phyloP scores from a whole-genome alignment of 1,139 yeast species.

The Arxiozyma bovina region DNA sequence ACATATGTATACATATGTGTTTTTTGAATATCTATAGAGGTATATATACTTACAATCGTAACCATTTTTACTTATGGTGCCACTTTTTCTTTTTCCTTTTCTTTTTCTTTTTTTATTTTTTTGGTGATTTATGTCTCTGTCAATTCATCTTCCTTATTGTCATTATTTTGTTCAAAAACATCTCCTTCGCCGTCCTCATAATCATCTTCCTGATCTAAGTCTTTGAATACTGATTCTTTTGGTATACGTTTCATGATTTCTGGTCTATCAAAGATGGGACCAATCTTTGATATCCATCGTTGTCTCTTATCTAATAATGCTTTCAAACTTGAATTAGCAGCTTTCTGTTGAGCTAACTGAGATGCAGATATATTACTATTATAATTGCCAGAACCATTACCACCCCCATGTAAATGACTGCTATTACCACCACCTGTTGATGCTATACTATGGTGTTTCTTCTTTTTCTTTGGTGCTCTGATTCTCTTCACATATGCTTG shows the following conservation, averaged over 20 bases:
- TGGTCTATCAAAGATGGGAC: conserved; percentile 65
- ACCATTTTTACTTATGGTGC: background rate
- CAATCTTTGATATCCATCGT: conserved; percentile 86
- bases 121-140: conserved; percentile 6
- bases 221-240: conserved; percentile 49
- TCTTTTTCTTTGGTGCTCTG: conserved; percentile 73
- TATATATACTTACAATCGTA: too few species aligned
- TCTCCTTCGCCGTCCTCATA: conserved; percentile 30
- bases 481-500: conserved; percentile 83
- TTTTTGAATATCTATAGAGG: too few species aligned
- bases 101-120: too few species aligned
- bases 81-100: too few species aligned
- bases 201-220: conserved; percentile 43
- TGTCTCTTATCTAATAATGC: conserved; percentile 75
- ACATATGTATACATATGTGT: background rate
- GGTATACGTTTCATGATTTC: conserved; percentile 75
- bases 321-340: conserved; percentile 67
- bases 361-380: conserved; percentile 25
- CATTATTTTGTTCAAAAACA: conserved; percentile 11
- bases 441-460: conserved; percentile 40
- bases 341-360: conserved; percentile 38
- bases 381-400: conserved; percentile 20
- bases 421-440: background rate
- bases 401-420: background rate
- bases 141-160: conserved; percentile 16